Evolutionary conservation across 768 basidiomycete genomes (phyloP), one percentile per base, ranked within the genome.

Genomic region (Calocera viscosa): DNA sequence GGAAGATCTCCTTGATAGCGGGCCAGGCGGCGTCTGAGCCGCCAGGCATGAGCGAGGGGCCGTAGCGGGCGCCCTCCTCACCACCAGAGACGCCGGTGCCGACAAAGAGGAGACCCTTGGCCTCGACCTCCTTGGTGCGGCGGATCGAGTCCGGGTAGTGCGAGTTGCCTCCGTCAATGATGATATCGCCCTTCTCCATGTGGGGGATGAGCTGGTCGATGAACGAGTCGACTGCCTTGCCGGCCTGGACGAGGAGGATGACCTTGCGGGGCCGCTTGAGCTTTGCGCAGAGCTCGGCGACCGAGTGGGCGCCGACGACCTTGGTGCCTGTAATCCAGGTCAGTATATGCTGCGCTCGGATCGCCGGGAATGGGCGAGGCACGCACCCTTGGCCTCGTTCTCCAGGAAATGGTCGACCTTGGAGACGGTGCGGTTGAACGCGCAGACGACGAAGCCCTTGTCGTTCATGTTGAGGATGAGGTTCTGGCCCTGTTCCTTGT

Each of bases 141-240:
- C 96, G 94, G 79, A 94, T 94, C 38, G 92, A 90, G 77, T 99
- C 96, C 69, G 96, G 96, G 82, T 90, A 99, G 79, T 98, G 94
- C 49, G 95, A 97, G 81, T 99, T 99, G 74, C 96, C 96, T 73
- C 96, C 96, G 77, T 99, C 96, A 72, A 99, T 97, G 82, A 99
- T 84, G 82, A 99, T 98, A 79, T 99, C 96, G 72, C 96, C 96
- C 74, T 86, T 77, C 76, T 97, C 94, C 71, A 99, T 89, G 77
- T 88, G 80, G 66, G 95, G 94, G 68, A 83, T 83, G 68, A 98
- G 88, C 78, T 92, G 90, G 24, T 79, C 73, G 78, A 99, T 99
- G 80, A 98, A 98, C 75, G 86, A 84, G 80, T 99, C 96, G 68
- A 99, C 96, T 71, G 96, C 95, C 68, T 84, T 76, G 68, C 96